Percentiles rank a stretch among this genome's conserved stretches.
Evolutionary conservation across 2,329 filamentous ascomycete genomes (phyloP).

Genomic region (Orbilia brochopaga): DNA sequence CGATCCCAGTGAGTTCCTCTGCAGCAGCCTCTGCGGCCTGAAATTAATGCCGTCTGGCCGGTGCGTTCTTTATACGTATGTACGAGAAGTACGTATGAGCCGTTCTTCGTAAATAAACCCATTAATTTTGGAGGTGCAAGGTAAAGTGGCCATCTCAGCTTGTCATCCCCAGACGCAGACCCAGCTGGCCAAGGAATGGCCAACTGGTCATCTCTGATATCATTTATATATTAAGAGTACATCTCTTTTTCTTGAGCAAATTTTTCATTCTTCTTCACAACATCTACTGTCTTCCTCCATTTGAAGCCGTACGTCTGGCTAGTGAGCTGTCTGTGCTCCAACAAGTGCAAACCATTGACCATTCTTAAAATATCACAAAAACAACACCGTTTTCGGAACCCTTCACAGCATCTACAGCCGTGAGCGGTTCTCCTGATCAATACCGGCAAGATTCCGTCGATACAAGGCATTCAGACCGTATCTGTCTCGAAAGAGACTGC

Average conservation of each 20-base stretch:
- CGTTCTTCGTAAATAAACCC: background rate
- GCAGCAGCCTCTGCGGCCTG: background rate
- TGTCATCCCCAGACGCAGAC: conserved; percentile 13
- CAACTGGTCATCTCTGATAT: conserved; percentile 48
- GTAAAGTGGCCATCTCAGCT: conserved; percentile 39
- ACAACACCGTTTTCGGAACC: conserved; percentile 39
- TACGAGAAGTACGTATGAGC: background rate
- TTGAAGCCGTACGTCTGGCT: background rate
- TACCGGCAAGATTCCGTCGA: conserved; percentile 49
- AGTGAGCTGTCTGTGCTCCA: conserved; percentile 1
- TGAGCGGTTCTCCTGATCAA: conserved; percentile 43
- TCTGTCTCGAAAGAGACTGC: conserved; percentile 47
- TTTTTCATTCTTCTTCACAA: conserved; percentile 14
- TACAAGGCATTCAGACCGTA: conserved; percentile 45
- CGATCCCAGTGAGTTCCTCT: conserved; percentile 40
- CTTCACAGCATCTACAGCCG: conserved; percentile 40
- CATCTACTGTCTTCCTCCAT: background rate
- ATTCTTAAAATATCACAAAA: conserved; percentile 35
- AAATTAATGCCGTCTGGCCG: conserved; percentile 39
- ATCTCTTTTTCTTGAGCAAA: conserved; percentile 19
- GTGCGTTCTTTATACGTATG: conserved; percentile 2
- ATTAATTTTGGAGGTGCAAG: conserved; percentile 5
- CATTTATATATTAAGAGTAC: conserved; percentile 46
- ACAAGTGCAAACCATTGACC: background rate
- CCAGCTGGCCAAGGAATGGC: conserved; percentile 20